A percentile compares a stretch with the other conserved stretches of the same genome.
phyloP scores from a whole-genome alignment of 1,284 basidiomycete genomes.

The Grifola frondosa region DNA sequence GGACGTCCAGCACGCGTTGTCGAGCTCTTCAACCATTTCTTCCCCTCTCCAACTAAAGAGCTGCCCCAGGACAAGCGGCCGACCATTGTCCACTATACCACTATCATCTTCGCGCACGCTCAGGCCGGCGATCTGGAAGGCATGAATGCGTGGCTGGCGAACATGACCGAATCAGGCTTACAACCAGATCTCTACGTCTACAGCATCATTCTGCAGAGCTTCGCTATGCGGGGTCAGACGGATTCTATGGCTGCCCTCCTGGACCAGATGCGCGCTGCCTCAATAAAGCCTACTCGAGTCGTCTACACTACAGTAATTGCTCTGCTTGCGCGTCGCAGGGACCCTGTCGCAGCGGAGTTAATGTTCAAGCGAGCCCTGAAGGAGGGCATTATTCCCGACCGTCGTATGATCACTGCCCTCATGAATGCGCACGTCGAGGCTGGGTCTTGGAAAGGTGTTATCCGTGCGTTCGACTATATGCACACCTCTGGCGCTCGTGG shows the following conservation, averaged over 20 bases:
- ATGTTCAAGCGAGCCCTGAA: constrained; percentile 65
- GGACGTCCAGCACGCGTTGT: constrained; percentile 45
- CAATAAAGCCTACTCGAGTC: constrained; percentile 48
- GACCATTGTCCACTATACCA: constrained; percentile 49
- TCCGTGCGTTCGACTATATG: constrained; percentile 74
- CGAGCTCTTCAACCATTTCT: constrained; percentile 55
- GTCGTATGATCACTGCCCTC: constrained; percentile 65
- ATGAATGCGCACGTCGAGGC: constrained; percentile 86
- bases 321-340: constrained; percentile 63
- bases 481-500: constrained; percentile 37
- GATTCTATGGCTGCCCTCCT: constrained; percentile 57
- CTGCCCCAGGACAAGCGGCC: constrained; percentile 36
- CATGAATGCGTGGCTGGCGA: constrained; percentile 57
- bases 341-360: constrained; percentile 67
- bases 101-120: constrained; percentile 58
- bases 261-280: constrained; percentile 58
- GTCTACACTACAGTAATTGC: constrained; percentile 75
- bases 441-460: constrained; percentile 76
- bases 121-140: constrained; percentile 48
- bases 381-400: constrained; percentile 65
- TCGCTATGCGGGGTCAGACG: constrained; percentile 59
- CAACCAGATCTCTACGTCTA: constrained; percentile 57
- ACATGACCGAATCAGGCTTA: constrained; percentile 49
- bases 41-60: constrained; percentile 31
- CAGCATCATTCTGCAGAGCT: constrained; percentile 61